Evolutionary conservation across 345 rosid species (phyloP).

Genomic region (Salix suchowensis): DNA sequence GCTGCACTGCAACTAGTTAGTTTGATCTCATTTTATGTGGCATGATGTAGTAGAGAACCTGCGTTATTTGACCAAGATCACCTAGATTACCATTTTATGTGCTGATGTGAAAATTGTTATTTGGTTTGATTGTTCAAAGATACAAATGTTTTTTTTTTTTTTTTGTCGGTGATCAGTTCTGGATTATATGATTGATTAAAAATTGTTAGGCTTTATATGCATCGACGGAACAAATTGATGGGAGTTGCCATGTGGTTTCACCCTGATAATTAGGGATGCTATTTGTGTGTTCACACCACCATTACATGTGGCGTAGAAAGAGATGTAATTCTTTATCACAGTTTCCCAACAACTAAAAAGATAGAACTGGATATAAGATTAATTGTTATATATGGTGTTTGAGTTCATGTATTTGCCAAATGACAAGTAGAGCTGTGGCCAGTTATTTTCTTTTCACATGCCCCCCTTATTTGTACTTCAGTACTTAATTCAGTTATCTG

Average conservation of each 20-base stretch:
- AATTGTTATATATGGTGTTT: not conserved
- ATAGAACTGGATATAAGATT: not conserved
- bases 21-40: not conserved
- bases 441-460: not conserved
- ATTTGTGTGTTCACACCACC: not conserved
- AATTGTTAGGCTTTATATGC: slow-evolving; percentile 3
- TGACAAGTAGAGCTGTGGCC: not conserved
- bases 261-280: not conserved
- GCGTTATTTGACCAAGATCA: not conserved
- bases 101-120: not conserved
- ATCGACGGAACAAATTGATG: slow-evolving; percentile 1
- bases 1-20: not conserved
- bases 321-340: not conserved
- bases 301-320: slow-evolving; percentile 1
- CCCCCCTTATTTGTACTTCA: not conserved
- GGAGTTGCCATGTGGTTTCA: slow-evolving; percentile 7
- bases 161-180: not conserved
- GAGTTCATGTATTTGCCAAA: not conserved
- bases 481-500: not conserved
- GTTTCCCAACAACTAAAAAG: not conserved
- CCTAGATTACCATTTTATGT: not conserved
- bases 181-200: not conserved
- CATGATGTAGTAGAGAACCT: not conserved
- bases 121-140: not conserved
- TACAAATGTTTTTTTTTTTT: not conserved